Evolutionary conservation across 225 moss, liverwort and hornwort species (phyloP), one percentile per base, ranked within the genome.

Genomic region (Anthoceros angustus): DNA sequence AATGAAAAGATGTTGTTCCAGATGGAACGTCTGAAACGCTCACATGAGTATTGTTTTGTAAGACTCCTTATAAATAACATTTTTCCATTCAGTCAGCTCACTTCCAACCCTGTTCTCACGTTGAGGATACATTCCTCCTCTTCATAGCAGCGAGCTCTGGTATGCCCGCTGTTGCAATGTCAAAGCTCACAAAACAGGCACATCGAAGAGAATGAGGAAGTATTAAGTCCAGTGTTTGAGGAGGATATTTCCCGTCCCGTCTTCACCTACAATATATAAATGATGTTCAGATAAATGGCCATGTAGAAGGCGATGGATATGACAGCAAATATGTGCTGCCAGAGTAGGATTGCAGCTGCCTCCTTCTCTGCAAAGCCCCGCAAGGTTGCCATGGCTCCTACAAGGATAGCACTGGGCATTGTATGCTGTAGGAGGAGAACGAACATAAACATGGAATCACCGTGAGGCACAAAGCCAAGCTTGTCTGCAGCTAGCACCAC

Each of bases 331-430:
- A 87, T 64, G 55, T 92, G 85, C 71, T 89, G 88, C 92, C 92
- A 92, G 70, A 89, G 86, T 48, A 94, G 75, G 46, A 90, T 77
- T 18, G 86, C 78, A 15, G 84, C 82, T 42, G 90, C 93, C 68
- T 94, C 93, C 2, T 78, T 76, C 69, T 87, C 87, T 10, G 81
- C 90, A 32, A 83, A 80, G 10, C 95, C 95, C 60, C 90, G 83
- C 86, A 90, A 77, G 66, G 72, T 86, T 39, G 91, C 83, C 91
- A 95, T 84, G 15, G 90, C 90, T 42, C 81, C 90, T 39, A 83
- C 79, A 48, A 94, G 84, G 64, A 90, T 90, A 42, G 93, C 93
- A 39, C 86, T 83, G n/a, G 93, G 93, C 90, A 88, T 94, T 3
- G 84, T 78, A 39, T 94, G 86, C 20, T 94, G 90, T 66, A 94